Percentiles rank a stretch among this genome's conserved stretches.
phyloP scores from a whole-genome alignment of 371 early-diverging fungal species.

The Aphelidium insulamus region DNA sequence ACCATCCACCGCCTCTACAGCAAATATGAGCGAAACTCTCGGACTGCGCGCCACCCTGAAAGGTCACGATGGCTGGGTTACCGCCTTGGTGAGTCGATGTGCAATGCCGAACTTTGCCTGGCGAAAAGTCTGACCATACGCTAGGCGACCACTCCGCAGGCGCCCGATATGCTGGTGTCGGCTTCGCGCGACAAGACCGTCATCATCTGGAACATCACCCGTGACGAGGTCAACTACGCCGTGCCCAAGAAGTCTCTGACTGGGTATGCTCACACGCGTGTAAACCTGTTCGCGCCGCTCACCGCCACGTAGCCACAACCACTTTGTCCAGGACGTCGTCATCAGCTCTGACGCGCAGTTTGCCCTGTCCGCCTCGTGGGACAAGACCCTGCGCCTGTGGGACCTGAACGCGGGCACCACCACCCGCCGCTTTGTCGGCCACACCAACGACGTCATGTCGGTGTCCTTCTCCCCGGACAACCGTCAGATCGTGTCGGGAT shows the following conservation, averaged over 20 bases:
- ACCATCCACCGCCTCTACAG: no score
- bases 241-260: constrained; percentile 63
- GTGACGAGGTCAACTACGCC: constrained; percentile 80
- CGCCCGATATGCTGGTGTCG: constrained; percentile 74
- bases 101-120: no score
- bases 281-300: constrained; percentile 1
- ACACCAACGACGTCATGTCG: constrained; percentile 89
- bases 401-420: constrained; percentile 80
- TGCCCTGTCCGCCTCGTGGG: constrained; percentile 93
- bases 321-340: constrained; percentile 89
- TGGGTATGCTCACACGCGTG: constrained; percentile 8
- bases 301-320: constrained; percentile 55
- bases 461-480: constrained; percentile 97
- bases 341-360: constrained; percentile 94
- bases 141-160: constrained; percentile 79
- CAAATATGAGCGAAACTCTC: no score
- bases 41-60: no score
- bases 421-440: constrained; percentile 88
- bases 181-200: constrained; percentile 89
- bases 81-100: no score
- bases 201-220: constrained; percentile 85
- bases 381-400: constrained; percentile 96
- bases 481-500: constrained; percentile 93
- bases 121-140: no score
- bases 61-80: no score